Base-by-base conservation (phyloP, 1,284 basidiomycete genomes). In the Macrocystidia cucumis region DNA sequence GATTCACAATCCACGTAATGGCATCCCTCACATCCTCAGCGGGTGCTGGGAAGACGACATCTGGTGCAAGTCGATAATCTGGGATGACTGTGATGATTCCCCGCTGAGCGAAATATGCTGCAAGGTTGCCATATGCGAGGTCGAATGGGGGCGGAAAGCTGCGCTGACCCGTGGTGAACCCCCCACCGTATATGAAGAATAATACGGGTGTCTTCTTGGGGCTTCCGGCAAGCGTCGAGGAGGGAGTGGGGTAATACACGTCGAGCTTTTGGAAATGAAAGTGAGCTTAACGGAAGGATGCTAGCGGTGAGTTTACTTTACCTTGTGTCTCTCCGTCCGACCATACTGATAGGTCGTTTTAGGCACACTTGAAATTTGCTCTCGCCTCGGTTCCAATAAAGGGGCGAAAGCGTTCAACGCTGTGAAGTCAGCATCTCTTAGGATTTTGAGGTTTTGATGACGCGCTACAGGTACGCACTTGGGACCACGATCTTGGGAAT, bases 101-200 rank as follows among this genome's bases (percentile, higher is more conserved):
- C n/a, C 55, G 62, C 9, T 62, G 55, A 0, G 76, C 71, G 48
- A 74, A 82, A 59, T 71, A 80, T 4, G 73, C 57, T 0, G 69
- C 78, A 5, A 79, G 41, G 41, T 67, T 69, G n/a, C 59, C 57
- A 47, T 77, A 79, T 2, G 54, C 58, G 33, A 78, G 60, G 19
- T 69, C 67, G 25, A 59, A 59, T 0, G 74, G 68, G 9, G 64
- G 52, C 0, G 67, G 58, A 24, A 69, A 48, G 11, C 54, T 59
- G 22, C 73, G 65, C 1, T 60, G 57, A 1, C 78, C 78, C 0
- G 51, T 49, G 39, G 57, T 55, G 49, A 77, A 78, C 1, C 77
- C 77, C 3, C 78, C 79, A 1, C 78, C 79, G 42, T 82, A 81
- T 28, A 72, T 43, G 51, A 71, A 80, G 51, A 81, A 70, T 12